phyloP scores from a whole-genome alignment of 768 basidiomycete genomes.

The Suillus clintonianus region DNA sequence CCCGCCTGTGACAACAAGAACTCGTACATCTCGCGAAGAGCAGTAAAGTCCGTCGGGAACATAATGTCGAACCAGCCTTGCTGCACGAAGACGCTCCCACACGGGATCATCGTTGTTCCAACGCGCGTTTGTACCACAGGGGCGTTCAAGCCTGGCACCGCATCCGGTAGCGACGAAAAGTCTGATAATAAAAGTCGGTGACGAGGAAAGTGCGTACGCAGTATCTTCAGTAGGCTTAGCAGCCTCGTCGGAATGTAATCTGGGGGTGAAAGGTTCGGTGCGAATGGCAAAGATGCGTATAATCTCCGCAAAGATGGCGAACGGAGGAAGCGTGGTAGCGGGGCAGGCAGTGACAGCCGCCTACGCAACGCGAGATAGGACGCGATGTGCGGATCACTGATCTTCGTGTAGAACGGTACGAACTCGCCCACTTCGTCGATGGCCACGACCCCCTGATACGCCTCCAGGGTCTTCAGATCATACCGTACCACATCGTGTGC shows the following conservation, averaged over 20 bases:
- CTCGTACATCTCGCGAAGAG: constrained; percentile 89
- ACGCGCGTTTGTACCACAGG: constrained; percentile 97
- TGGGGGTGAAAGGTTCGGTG: constrained; percentile 82
- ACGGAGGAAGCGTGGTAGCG: constrained; percentile 56
- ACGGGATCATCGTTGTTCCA: constrained; percentile 83
- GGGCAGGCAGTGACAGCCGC: constrained; percentile 56
- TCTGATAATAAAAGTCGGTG: constrained; percentile 95
- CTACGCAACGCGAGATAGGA: constrained; percentile 75
- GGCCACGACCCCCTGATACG: constrained; percentile 81
- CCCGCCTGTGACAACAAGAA: constrained; percentile 63
- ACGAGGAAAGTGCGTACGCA: constrained; percentile 83
- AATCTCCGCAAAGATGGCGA: constrained; percentile 60
- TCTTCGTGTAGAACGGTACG: constrained; percentile 75
- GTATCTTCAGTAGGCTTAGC: constrained; percentile 77
- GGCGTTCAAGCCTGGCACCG: constrained; percentile 64
- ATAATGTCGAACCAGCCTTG: constrained; percentile 99
- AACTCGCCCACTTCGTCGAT: constrained; percentile 84
- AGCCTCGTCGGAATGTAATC: constrained; percentile 95
- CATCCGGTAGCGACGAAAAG: constrained; percentile 85
- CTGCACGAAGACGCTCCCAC: constrained; percentile 86
- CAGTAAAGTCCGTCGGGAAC: constrained; percentile 91
- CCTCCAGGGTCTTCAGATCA: constrained; percentile 73
- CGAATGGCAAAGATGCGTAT: constrained; percentile 79
- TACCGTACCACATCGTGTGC: constrained; percentile 95
- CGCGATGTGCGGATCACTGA: constrained; percentile 82